Conservation (phyloP, 352 stramenopile species). For the Pythium guiyangense region DNA sequence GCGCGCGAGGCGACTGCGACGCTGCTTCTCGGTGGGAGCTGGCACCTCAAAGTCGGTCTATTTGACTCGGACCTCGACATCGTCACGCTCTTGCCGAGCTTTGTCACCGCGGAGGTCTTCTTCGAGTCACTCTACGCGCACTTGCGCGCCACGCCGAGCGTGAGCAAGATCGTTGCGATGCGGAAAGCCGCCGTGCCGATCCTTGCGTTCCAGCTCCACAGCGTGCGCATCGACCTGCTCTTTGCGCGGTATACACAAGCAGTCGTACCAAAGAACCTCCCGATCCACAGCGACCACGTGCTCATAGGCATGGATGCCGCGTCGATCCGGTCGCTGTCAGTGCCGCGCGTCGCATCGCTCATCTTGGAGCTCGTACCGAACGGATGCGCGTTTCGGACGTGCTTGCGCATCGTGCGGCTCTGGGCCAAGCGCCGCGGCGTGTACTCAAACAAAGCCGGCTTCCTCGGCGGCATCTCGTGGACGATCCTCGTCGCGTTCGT, state of each 20-base stretch:
- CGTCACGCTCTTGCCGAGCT: constrained; percentile 61
- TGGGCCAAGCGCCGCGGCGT: constrained; percentile 74
- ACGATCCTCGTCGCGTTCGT: constrained; percentile 83
- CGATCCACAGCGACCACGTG: constrained; percentile 70
- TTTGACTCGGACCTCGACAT: constrained; percentile 78
- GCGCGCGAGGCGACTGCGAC: constrained; percentile 40
- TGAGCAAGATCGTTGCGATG: constrained; percentile 65
- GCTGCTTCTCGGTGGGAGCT: constrained; percentile 72
- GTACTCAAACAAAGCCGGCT: constrained; percentile 85
- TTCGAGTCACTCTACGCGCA: constrained; percentile 60
- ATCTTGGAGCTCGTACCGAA: constrained; percentile 82
- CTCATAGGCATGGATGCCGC: constrained; percentile 67
- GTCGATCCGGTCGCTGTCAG: constrained; percentile 73
- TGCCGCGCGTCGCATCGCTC: constrained; percentile 72
- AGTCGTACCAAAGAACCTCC: constrained; percentile 67
- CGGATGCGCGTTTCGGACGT: constrained; percentile 58
- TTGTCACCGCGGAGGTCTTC: constrained; percentile 59
- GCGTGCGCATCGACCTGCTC: constrained; percentile 68
- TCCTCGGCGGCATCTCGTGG: constrained; percentile 80
- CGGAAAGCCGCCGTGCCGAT: constrained; percentile 72
- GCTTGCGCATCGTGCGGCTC: constrained; percentile 64
- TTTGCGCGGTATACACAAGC: constrained; percentile 69
- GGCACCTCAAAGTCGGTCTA: constrained; percentile 76
- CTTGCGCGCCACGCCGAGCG: constrained; percentile 24
- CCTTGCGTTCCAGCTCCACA: constrained; percentile 67